Conservation (phyloP, 371 early-diverging fungal genomes). For the Mucor indicus region DNA sequence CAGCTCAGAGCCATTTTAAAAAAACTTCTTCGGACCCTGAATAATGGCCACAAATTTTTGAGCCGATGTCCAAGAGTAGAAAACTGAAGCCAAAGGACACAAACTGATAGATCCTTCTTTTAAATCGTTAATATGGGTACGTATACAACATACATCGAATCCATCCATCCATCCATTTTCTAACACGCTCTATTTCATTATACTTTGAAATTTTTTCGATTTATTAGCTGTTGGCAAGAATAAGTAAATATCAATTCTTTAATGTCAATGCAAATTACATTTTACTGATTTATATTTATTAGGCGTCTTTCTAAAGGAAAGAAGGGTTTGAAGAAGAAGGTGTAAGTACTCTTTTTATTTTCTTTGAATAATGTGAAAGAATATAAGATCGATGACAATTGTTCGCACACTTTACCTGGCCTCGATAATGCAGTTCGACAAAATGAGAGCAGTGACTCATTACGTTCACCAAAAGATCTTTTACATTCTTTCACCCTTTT, state of each 20-base stretch:
- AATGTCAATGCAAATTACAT: background rate
- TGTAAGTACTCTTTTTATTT: constrained; percentile 60
- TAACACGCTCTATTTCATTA: constrained; percentile 3
- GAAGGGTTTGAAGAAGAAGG: constrained; percentile 97
- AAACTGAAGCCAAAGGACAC: background rate
- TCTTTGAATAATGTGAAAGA: too few relatives aligned
- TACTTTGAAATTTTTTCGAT: too few relatives aligned
- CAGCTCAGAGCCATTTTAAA: too few relatives aligned
- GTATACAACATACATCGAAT: constrained; percentile 5
- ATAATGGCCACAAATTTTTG: too few relatives aligned
- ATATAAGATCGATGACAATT: too few relatives aligned
- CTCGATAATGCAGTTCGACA: too few relatives aligned
- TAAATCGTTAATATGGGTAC: constrained; percentile 36
- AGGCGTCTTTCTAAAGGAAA: constrained; percentile 90
- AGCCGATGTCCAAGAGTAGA: background rate
- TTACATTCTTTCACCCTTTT: constrained; percentile 18
- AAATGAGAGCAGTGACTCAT: too few relatives aligned
- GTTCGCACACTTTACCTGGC: too few relatives aligned
- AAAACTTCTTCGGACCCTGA: too few relatives aligned
- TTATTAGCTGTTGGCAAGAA: constrained; percentile 36
- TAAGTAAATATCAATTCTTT: constrained; percentile 21
- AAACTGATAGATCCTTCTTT: constrained; percentile 28
- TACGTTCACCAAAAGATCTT: too few relatives aligned
- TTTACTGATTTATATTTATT: constrained; percentile 5
- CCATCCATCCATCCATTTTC: constrained; percentile 30